Base-by-base conservation (phyloP, 768 basidiomycete species). In the Dioszegia crocea region DNA sequence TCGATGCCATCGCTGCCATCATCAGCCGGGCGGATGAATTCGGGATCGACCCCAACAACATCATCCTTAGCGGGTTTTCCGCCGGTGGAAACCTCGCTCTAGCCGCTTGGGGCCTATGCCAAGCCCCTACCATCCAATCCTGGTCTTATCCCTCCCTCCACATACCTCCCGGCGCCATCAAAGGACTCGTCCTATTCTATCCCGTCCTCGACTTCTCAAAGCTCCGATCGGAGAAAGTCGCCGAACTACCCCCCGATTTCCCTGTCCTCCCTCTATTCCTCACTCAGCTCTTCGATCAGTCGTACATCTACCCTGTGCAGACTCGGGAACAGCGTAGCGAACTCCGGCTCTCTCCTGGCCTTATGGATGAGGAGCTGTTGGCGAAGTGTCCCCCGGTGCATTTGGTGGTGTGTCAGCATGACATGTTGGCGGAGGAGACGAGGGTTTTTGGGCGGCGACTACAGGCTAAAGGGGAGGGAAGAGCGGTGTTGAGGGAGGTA, bases 81-180 rank as follows among this genome's bases (percentile, higher is more conserved):
- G 70, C 70, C 16, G 70, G 70, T 45, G 70, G 63, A 16, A 72
- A 65, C 50, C 56, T 68, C 33, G 61, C 64, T 38, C 44, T 67
- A 1, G 46, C 65, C 16, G 53, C 56, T 19, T 50, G 55, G 24
- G 30, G 62, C 47, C 43, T 65, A 5, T 27, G 8, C 24, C 36
- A 53, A 16, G 16, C 36, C 12, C 50, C 53, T n/a, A 51, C 56
- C 26, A 24, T 46, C 19, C 26, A 36, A 14, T 6, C 16, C 17
- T 54, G 40, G 51, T 41, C 47, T 26, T 65, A 65, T 29, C 33
- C 27, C 19, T 26, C 52, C 26, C 44, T 46, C 16, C 12, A 39
- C 14, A 27, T 30, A 43, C 1, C 6, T 21, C 17, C 27, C 21
- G 8, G 8, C 21, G 14, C 31, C 0, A 62, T 66, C n/a, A 14